These are phyloP conservation scores for Zalaria obscura DNA, from an alignment of 2,329 filamentous ascomycete genomes.

Conservation along the genomic window DNA sequence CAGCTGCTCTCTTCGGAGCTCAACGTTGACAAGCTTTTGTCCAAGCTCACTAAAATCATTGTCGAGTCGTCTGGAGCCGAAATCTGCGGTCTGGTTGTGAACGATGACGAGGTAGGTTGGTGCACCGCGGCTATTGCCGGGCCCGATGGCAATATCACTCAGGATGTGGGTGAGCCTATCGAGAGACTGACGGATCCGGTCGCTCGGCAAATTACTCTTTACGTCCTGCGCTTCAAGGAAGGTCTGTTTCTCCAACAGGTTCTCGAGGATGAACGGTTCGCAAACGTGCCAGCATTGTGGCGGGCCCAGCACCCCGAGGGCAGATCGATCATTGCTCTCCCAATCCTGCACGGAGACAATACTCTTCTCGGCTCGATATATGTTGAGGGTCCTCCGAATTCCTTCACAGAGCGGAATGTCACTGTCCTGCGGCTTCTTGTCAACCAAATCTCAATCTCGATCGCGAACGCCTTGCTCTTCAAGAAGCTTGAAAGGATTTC, in stretches of 20 bases:
- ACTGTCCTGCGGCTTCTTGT: constrained; percentile 51
- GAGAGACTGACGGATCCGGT: constrained; percentile 50
- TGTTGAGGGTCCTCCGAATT: constrained; percentile 58
- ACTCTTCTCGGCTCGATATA: constrained; percentile 61
- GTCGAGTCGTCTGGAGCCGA: constrained; percentile 64
- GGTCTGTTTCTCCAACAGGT: constrained; percentile 61
- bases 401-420: constrained; percentile 56
- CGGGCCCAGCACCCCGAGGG: constrained; percentile 53
- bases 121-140: constrained; percentile 61
- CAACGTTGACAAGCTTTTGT: constrained; percentile 59
- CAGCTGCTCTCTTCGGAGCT: constrained; percentile 70
- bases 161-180: constrained; percentile 45
- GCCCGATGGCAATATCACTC: constrained; percentile 41
- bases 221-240: constrained; percentile 64
- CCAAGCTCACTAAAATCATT: constrained; percentile 72
- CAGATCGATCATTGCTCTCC: constrained; percentile 65
- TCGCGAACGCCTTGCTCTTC: constrained; percentile 51
- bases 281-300: constrained; percentile 59
- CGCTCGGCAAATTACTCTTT: constrained; percentile 64
- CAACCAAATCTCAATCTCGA: constrained; percentile 57
- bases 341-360: constrained; percentile 59
- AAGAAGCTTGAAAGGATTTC: constrained; percentile 62
- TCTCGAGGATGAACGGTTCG: constrained; percentile 61
- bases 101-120: constrained; percentile 53
- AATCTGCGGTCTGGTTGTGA: constrained; percentile 58